A percentile compares a stretch with the other conserved stretches of the same genome.
Conservation (phyloP, 2,329 filamentous ascomycete species). For the Xylaria multiplex region DNA sequence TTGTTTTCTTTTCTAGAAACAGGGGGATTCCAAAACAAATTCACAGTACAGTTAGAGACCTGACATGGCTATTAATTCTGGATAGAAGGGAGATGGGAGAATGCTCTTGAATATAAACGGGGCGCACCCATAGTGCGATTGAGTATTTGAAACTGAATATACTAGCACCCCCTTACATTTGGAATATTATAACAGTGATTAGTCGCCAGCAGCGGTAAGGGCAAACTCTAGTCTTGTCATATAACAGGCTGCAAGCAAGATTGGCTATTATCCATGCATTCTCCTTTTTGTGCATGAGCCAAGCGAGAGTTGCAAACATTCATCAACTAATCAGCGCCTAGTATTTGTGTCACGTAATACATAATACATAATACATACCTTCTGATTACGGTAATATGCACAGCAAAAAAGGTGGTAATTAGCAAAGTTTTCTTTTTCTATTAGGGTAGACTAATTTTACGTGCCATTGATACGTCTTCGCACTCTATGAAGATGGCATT, state of each 20-base stretch:
- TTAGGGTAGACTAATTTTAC: no score
- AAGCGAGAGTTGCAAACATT: neutral
- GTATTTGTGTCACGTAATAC: neutral
- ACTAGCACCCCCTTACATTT: neutral
- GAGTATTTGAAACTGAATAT: neutral
- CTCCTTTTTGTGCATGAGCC: neutral
- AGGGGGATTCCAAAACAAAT: no score
- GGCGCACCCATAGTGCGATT: no score
- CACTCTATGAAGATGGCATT: no score
- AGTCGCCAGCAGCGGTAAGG: neutral
- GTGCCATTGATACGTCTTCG: no score
- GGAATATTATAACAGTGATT: neutral
- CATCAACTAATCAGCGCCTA: conserved; percentile 8
- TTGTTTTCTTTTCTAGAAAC: neutral
- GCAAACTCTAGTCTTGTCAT: neutral
- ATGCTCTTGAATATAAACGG: neutral
- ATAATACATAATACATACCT: neutral
- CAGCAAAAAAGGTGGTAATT: no score
- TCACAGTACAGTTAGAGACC: no score
- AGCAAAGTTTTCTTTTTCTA: no score
- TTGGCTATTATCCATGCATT: neutral
- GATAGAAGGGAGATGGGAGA: no score
- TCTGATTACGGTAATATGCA: neutral
- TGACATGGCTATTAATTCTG: no score
- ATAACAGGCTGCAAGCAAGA: neutral